Percentiles rank a stretch among this genome's conserved stretches.
phyloP scores from a whole-genome alignment of 192 early-diverging fungal genomes.

The Backusella tarrabulga region DNA sequence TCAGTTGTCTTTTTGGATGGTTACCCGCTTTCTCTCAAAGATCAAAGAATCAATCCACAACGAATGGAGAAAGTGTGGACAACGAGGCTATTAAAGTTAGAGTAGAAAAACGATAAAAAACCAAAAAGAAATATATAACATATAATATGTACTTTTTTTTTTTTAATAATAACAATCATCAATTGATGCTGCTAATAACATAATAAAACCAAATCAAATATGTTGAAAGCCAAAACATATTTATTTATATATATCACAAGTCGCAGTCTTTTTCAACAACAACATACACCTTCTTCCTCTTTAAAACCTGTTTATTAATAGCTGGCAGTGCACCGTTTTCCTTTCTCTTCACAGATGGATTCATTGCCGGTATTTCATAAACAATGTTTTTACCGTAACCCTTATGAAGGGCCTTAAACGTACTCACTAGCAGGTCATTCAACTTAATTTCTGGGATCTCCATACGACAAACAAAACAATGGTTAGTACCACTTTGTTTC shows the following conservation, averaged over 20 bases:
- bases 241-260: background rate
- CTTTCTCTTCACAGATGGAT: background rate
- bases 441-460: slow-evolving; percentile 5
- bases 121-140: background rate
- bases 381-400: background rate
- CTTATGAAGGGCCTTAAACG: slow-evolving; percentile 20
- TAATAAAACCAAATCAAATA: background rate
- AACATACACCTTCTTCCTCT: background rate
- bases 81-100: background rate
- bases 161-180: background rate
- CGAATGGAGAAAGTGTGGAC: background rate
- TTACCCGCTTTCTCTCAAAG: background rate
- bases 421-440: slow-evolving; percentile 19
- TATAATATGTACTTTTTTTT: background rate
- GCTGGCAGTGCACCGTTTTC: background rate
- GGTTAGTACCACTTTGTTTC: background rate
- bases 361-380: background rate
- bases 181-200: background rate
- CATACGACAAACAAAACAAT: slow-evolving; percentile 33
- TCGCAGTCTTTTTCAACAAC: background rate
- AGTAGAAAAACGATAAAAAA: background rate
- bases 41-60: background rate
- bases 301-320: background rate
- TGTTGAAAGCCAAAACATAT: background rate
- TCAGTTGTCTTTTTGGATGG: slow-evolving; percentile 11